A percentile compares a stretch with the other conserved stretches of the same genome.
Conservation (phyloP, 768 basidiomycete species). For the Sporobolomyces phaffii region DNA sequence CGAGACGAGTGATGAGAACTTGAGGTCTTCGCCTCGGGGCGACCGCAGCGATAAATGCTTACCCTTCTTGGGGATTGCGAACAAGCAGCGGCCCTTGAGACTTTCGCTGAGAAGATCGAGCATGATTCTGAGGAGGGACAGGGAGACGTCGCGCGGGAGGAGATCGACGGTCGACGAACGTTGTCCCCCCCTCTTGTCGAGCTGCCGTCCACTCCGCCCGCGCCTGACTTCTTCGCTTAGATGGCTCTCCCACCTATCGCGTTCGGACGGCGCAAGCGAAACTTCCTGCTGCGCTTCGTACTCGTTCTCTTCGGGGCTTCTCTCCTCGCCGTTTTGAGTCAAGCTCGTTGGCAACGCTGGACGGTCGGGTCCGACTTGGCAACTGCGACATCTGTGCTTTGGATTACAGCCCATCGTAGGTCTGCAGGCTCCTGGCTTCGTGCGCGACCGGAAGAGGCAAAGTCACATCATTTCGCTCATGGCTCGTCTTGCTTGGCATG, state of each 20-base stretch:
- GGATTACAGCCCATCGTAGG: conserved; percentile 42
- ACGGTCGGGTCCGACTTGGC: conserved; percentile 2
- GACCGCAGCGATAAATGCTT: conserved; percentile 16
- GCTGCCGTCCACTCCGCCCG: too few species aligned
- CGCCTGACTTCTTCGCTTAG: too few species aligned
- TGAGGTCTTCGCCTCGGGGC: background rate
- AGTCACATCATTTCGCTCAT: too few species aligned
- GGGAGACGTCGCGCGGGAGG: too few species aligned
- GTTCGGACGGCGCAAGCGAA: too few species aligned
- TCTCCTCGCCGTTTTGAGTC: background rate
- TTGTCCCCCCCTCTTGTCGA: background rate
- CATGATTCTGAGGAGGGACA: too few species aligned
- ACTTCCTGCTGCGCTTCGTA: background rate
- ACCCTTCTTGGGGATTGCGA: conserved; percentile 99
- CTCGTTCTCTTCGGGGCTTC: background rate
- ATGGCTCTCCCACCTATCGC: too few species aligned
- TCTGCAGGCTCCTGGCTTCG: background rate
- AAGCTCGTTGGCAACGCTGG: background rate
- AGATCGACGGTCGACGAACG: background rate
- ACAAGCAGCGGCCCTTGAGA: conserved; percentile 76
- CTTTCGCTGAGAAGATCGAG: conserved; percentile 61
- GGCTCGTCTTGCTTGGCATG: background rate
- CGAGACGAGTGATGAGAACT: background rate
- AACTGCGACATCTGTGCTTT: conserved; percentile 25
- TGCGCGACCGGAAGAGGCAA: background rate